Base-by-base conservation (phyloP, 73 alveolate species). In the Paramecium tetraurelia region DNA sequence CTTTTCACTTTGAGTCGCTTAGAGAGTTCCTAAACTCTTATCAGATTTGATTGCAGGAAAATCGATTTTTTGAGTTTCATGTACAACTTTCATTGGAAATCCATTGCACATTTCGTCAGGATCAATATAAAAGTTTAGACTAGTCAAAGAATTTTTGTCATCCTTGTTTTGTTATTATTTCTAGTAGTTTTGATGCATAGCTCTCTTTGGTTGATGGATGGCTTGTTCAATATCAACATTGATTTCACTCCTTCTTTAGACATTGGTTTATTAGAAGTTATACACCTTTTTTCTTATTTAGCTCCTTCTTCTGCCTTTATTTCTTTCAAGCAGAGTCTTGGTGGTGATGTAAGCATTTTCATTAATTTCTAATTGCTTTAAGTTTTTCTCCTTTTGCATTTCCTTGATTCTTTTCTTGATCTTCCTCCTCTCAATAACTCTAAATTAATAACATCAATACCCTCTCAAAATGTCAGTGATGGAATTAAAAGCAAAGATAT, bases 321-420 rank as follows among this genome's bases (percentile, higher is more conserved):
- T 10, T 38, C 33, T 24, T 9, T 75, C 68, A 3, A 29, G 20
- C 6, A 38, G 5, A 4, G 38, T 36, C 35, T 75, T 35, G 3
- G 18, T 75, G 0, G 87, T 75, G 0, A 75, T 12, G 7, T 75
- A 75, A n/a, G 58, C 59, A 75, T 38, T 41, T 18, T 75, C 87
- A 75, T 75, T 75, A n/a, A 75, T 75, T 38, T 75, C 87, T 38
- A 75, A 75, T 75, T 75, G 11, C n/a, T 38, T 29, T 38, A 75
- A 22, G 33, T 75, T 75, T 29, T 75, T 75, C 38, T 75, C 38
- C 10, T 38, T 38, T 75, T 33, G 18, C 59, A 38, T 41, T 41
- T 75, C 87, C 18, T 38, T 35, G n/a, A 75, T 75, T 35, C 87
- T 29, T 75, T 75, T 75, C 10, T 75, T 75, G 2, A 41, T 41